Conservation (phyloP, 257 asterid species). For the Solanum tarijense region DNA sequence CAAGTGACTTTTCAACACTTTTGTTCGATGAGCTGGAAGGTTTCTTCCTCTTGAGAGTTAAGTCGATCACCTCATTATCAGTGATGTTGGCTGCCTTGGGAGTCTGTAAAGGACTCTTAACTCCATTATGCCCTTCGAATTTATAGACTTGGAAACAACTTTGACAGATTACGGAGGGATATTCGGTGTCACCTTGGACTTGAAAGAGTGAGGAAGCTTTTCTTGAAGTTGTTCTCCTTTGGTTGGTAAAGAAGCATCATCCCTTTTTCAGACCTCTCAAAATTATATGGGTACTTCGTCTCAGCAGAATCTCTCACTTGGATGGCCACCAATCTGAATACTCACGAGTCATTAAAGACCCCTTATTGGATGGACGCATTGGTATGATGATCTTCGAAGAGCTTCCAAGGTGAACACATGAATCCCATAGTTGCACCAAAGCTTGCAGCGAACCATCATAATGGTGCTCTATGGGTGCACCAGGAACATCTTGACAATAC, state of each 20-base stretch:
- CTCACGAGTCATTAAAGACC: too few species aligned
- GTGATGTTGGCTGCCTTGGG: neutral
- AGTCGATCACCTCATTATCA: too few species aligned
- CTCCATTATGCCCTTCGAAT: neutral
- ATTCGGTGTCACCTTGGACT: too few species aligned
- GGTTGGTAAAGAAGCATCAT: neutral
- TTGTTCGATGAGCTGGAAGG: too few species aligned
- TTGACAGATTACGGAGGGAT: accelerated
- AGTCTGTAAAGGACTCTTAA: neutral
- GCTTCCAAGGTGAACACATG: neutral
- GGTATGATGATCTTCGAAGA: too few species aligned
- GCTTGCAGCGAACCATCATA: neutral
- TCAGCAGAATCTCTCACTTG: too few species aligned
- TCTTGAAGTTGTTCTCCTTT: neutral
- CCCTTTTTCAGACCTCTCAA: neutral
- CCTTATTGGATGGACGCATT: too few species aligned
- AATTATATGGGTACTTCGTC: neutral
- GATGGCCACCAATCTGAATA: too few species aligned
- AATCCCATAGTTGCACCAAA: neutral
- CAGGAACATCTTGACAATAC: neutral
- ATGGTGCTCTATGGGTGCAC: too few species aligned
- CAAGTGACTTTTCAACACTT: too few species aligned
- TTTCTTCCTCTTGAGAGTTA: too few species aligned
- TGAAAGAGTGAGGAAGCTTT: too few species aligned
- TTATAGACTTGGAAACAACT: neutral